These are phyloP conservation scores for Solanum hybrid DNA, from an alignment of 305 asterid genomes.

Conservation along the genomic window DNA sequence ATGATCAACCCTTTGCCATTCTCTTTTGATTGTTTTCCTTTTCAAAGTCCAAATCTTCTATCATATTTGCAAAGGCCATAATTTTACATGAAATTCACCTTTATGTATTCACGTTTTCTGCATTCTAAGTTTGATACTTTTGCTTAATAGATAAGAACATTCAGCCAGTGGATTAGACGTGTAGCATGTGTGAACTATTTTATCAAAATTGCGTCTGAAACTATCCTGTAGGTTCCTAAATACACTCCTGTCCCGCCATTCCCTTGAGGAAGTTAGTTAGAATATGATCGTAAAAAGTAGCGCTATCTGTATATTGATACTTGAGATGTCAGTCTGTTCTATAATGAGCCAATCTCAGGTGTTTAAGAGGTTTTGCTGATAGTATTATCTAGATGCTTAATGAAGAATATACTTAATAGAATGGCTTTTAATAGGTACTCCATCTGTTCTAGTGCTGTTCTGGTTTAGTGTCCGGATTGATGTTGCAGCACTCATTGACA, in stretches of 20 bases:
- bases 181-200: background rate
- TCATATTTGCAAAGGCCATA: background rate
- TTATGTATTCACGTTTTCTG: background rate
- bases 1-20: background rate
- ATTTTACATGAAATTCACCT: background rate
- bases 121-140: background rate
- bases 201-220: background rate
- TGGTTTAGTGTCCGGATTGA: background rate
- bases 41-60: background rate
- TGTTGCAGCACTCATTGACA: background rate
- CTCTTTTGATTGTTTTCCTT: background rate
- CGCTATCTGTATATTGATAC: background rate
- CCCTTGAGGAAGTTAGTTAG: background rate
- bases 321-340: background rate
- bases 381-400: background rate
- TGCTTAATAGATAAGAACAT: background rate
- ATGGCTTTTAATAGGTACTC: background rate
- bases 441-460: background rate
- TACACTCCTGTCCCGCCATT: background rate
- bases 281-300: background rate
- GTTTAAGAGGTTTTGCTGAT: background rate
- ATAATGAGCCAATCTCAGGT: background rate
- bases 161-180: background rate
- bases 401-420: background rate
- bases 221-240: background rate